These are phyloP conservation scores for Antrodiella citrinella DNA, from an alignment of 768 basidiomycete genomes.

Conservation along the genomic window DNA sequence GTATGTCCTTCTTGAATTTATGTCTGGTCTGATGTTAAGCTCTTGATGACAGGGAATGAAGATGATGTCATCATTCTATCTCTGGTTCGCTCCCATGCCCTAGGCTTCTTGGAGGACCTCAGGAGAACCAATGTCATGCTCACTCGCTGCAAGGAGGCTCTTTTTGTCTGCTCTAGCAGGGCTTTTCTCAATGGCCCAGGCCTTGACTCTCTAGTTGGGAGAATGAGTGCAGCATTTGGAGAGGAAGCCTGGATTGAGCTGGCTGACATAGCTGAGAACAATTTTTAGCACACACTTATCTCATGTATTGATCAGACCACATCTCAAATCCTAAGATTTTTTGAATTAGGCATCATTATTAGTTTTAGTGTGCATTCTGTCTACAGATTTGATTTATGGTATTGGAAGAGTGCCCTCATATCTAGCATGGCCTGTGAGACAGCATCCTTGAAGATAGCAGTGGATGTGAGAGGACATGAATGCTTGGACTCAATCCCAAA, in stretches of 20 bases:
- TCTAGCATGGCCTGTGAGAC: constrained; percentile 57
- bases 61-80: constrained; percentile 72
- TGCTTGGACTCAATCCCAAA: constrained; percentile 92
- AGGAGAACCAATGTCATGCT: constrained; percentile 86
- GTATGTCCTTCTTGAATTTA: constrained; percentile 26
- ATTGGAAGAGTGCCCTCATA: constrained; percentile 38
- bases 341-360: too few species aligned
- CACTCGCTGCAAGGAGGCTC: constrained; percentile 67
- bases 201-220: constrained; percentile 36
- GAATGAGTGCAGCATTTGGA: constrained; percentile 26
- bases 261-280: constrained; percentile 28
- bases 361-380: too few species aligned
- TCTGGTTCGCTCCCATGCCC: constrained; percentile 48
- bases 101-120: constrained; percentile 61
- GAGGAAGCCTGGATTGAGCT: constrained; percentile 29
- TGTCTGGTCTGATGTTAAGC: constrained; percentile 4
- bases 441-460: constrained; percentile 52
- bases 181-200: constrained; percentile 53
- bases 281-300: too few species aligned
- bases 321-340: too few species aligned
- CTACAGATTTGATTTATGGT: constrained; percentile 6
- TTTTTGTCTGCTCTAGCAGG: constrained; percentile 64
- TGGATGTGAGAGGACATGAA: constrained; percentile 63
- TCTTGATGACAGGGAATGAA: constrained; percentile 65
- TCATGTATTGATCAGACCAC: too few species aligned